Conservation (phyloP, 2,329 filamentous ascomycete genomes). For the Calonectria pseudoreteaudii region DNA sequence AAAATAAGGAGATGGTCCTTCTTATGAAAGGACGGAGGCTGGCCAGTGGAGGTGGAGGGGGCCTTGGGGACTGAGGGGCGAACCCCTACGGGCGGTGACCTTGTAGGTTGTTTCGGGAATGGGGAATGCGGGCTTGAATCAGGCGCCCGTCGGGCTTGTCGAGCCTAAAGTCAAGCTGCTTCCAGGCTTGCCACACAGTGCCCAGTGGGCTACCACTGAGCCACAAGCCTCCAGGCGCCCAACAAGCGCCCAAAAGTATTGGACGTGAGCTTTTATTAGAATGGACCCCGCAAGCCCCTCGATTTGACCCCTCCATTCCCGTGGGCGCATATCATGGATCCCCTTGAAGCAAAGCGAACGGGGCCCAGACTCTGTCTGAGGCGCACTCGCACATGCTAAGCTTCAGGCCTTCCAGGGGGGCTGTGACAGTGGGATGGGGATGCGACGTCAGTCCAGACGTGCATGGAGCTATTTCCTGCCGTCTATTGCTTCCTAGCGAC, state of each 20-base stretch:
- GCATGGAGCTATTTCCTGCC: background rate
- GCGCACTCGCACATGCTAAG: constrained; percentile 6
- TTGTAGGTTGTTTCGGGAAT: constrained; percentile 38
- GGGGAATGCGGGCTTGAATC: constrained; percentile 31
- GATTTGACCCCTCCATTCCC: constrained; percentile 21
- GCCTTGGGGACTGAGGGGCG: constrained; percentile 15
- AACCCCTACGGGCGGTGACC: constrained; percentile 39
- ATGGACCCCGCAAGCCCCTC: constrained; percentile 20
- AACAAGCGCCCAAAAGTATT: constrained; percentile 33
- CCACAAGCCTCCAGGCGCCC: constrained; percentile 32
- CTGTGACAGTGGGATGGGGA: background rate
- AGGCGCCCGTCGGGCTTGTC: constrained; percentile 32
- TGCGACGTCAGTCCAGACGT: background rate
- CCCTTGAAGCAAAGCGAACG: constrained; percentile 7
- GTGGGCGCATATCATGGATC: constrained; percentile 7
- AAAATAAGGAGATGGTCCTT: constrained; percentile 14
- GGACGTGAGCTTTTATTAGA: constrained; percentile 22
- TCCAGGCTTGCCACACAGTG: constrained; percentile 20
- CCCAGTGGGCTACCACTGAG: constrained; percentile 1
- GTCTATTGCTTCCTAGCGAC: background rate
- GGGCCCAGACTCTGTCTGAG: constrained; percentile 2
- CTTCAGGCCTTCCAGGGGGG: constrained; percentile 20
- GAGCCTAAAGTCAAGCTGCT: constrained; percentile 30
- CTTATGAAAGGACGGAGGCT: constrained; percentile 21
- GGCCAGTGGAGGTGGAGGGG: constrained; percentile 25